Evolutionary conservation across 2,329 filamentous ascomycete species (phyloP).

Genomic region (Albophoma yamanashiensis): DNA sequence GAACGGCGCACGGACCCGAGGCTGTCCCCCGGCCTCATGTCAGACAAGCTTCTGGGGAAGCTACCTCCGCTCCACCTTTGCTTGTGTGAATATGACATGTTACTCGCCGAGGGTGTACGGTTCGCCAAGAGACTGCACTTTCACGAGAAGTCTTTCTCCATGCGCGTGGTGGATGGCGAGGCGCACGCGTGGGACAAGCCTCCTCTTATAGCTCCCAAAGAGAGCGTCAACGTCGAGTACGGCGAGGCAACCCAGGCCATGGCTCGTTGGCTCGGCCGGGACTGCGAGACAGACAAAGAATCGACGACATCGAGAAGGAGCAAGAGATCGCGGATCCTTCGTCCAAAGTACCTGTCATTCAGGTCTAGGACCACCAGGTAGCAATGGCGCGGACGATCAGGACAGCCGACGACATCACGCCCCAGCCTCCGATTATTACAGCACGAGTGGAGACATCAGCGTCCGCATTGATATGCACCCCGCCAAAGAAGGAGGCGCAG

Average conservation of each 20-base stretch:
- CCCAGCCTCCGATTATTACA: not conserved
- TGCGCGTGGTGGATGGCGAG: slow-evolving; percentile 33
- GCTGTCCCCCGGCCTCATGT: slow-evolving; percentile 47
- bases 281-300: slow-evolving; percentile 23
- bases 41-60: slow-evolving; percentile 38
- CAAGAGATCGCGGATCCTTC: slow-evolving; percentile 19
- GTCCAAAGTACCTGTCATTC: slow-evolving; percentile 19
- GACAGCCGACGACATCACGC: not conserved
- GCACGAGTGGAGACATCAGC: not conserved
- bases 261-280: slow-evolving; percentile 28
- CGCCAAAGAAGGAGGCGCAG: not conserved
- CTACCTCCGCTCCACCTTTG: slow-evolving; percentile 46
- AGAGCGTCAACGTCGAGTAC: slow-evolving; percentile 34
- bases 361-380: slow-evolving; percentile 20
- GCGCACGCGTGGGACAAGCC: slow-evolving; percentile 40
- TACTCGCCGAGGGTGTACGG: slow-evolving; percentile 47
- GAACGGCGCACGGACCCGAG: slow-evolving; percentile 39
- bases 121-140: slow-evolving; percentile 47
- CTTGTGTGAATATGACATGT: slow-evolving; percentile 56
- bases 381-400: not conserved
- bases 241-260: slow-evolving; percentile 29
- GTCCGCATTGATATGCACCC: not conserved
- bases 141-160: slow-evolving; percentile 19
- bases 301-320: slow-evolving; percentile 22
- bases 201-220: slow-evolving; percentile 30